Evolutionary conservation across 2,329 filamentous ascomycete genomes (phyloP), one percentile per base, ranked within the genome.

Genomic region (Ophiostoma triangulosporum): DNA sequence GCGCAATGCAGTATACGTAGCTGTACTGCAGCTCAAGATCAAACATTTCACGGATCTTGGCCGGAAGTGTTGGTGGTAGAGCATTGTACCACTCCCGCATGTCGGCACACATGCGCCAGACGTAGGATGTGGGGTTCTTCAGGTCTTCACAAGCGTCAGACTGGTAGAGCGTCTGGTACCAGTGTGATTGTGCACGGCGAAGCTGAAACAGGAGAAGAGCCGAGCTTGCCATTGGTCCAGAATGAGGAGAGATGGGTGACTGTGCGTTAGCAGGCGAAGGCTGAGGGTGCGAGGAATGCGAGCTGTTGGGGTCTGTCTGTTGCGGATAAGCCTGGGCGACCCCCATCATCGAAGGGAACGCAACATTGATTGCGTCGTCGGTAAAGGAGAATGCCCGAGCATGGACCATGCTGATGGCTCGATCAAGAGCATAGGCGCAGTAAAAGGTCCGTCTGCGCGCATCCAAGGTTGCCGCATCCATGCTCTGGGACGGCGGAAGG

Each of bases 371-470:
- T 6, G 90, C 85, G 54, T 91, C 88, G 64, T 97, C 91, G 0
- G 88, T 91, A 64, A 97, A 96, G 0, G 91, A 95, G 65, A 96
- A 96, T 0, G 89, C 84, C 32, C 88, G 77, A 11, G 86, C 86
- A 60, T 94, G 82, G 4, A 91, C 86, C 72, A 95, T 86, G 60
- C 89, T 95, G 46, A 94, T 90, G 11, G 87, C 83, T 63, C 88
- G 80, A 64, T 98, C 93, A 22, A 97, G 74, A 27, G 86, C 82
- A 65, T 96, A 96, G 4, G 93, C 84, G 63, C 86, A 95, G 66
- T 94, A 89, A 63, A 95, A 97, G 2, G 94, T 84, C 60, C 84
- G 81, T 51, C 91, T 80, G 51, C 91, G 80, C 56, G 88, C 73
- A 60, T 95, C 87, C 12, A 95, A 70, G 46, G 81, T 79, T 3